These are phyloP conservation scores for Teratosphaeria epicoccoides DNA, from an alignment of 2,329 filamentous ascomycete genomes.

Conservation along the genomic window DNA sequence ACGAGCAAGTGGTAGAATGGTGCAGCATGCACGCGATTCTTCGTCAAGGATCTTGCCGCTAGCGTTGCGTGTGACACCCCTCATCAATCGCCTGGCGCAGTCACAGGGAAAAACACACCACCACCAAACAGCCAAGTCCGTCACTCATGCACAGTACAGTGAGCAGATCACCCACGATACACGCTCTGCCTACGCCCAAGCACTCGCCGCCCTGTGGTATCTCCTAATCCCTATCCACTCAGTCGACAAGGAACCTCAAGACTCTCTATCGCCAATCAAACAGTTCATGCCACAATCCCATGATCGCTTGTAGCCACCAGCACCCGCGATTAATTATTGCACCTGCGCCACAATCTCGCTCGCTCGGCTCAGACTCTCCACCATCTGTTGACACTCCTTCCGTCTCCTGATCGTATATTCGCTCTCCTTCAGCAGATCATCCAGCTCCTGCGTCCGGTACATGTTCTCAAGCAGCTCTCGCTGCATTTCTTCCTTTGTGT, in stretches of 20 bases:
- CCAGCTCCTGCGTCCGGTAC: conserved; percentile 83
- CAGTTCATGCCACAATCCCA: not conserved
- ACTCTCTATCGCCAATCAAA: not conserved
- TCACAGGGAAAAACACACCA: too few relatives aligned
- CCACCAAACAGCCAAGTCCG: too few relatives aligned
- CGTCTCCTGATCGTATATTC: conserved; percentile 90
- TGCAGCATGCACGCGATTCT: not conserved
- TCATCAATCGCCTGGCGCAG: not conserved
- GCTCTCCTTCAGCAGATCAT: conserved; percentile 93
- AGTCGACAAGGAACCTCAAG: not conserved
- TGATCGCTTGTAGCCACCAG: not conserved
- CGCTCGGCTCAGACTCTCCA: conserved; percentile 79
- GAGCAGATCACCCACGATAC: not conserved
- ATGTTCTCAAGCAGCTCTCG: conserved; percentile 92
- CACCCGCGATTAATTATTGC: conserved; percentile 32
- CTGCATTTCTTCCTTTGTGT: conserved; percentile 98
- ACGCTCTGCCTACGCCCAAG: not conserved
- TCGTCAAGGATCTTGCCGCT: not conserved
- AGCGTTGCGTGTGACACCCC: not conserved
- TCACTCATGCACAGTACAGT: not conserved
- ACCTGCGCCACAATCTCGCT: conserved; percentile 90
- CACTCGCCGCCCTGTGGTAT: not conserved
- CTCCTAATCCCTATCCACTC: not conserved
- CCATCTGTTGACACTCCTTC: conserved; percentile 99
- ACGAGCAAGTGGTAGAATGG: not conserved